phyloP scores from a whole-genome alignment of 2,329 filamentous ascomycete genomes.

The Verticillium nonalfalfae region DNA sequence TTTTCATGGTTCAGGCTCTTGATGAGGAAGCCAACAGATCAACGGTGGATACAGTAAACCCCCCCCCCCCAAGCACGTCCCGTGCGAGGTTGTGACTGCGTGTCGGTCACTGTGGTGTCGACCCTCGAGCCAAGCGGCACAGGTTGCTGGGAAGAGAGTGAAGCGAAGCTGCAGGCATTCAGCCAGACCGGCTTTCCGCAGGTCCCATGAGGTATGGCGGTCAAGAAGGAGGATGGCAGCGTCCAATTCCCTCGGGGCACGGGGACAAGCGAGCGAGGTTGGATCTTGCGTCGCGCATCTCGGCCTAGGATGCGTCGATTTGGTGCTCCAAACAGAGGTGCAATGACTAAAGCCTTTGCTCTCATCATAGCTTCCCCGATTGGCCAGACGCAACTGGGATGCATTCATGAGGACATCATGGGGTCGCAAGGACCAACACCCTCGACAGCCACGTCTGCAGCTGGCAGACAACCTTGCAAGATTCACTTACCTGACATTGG shows the following conservation, averaged over 20 bases:
- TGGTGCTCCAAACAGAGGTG: not conserved
- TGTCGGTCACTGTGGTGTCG: not conserved
- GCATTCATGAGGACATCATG: not conserved
- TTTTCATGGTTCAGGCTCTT: not conserved
- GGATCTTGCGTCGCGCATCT: not conserved
- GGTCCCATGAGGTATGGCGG: not conserved
- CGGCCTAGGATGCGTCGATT: not conserved
- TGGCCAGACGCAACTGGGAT: not conserved
- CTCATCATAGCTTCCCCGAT: not conserved
- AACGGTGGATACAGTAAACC: too few relatives aligned
- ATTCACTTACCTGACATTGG: not conserved
- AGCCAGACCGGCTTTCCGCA: not conserved
- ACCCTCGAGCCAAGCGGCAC: not conserved
- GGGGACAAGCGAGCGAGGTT: not conserved
- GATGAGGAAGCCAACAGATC: not conserved
- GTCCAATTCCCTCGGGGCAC: not conserved
- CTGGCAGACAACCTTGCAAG: not conserved
- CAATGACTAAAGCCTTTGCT: not conserved
- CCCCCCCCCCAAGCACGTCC: too few relatives aligned
- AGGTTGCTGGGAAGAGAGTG: not conserved
- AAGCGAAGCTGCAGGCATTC: not conserved
- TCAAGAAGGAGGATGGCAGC: not conserved
- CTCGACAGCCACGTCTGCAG: not conserved
- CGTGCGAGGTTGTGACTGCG: not conserved
- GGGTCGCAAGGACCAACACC: not conserved